A percentile compares a stretch with the other conserved stretches of the same genome.
Evolutionary conservation across 2,329 filamentous ascomycete species (phyloP).

Genomic region (Arthrobotrys conoides): DNA sequence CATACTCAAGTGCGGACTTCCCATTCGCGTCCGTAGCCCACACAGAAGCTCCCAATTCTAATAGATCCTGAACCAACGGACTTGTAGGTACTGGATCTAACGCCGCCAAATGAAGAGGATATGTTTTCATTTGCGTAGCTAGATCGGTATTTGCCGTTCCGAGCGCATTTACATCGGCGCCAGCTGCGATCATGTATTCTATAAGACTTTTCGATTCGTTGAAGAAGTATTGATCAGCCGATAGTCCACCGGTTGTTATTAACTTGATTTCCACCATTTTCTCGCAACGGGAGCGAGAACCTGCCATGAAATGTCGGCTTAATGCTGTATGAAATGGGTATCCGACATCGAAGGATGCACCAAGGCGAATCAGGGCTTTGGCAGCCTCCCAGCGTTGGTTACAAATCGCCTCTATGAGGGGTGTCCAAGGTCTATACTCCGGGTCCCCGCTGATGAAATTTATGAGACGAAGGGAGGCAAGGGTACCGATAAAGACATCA

Average conservation of each 20-base stretch:
- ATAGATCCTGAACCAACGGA: background rate
- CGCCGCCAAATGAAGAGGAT: slow-evolving; percentile 39
- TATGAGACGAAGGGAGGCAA: slow-evolving; percentile 33
- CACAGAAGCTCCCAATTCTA: slow-evolving; percentile 9
- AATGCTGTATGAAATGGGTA: slow-evolving; percentile 40
- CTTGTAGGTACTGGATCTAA: background rate
- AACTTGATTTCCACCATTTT: background rate
- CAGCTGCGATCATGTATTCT: slow-evolving; percentile 20
- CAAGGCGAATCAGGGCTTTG: slow-evolving; percentile 33
- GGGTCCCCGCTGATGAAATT: slow-evolving; percentile 42
- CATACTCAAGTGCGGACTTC: slow-evolving; percentile 32
- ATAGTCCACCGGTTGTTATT: background rate
- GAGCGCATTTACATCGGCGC: background rate
- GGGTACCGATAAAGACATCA: slow-evolving; percentile 23
- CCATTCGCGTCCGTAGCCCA: slow-evolving; percentile 37
- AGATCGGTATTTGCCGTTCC: slow-evolving; percentile 35
- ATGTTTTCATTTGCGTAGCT: slow-evolving; percentile 22
- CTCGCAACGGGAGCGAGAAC: slow-evolving; percentile 14
- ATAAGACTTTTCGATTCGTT: slow-evolving; percentile 11
- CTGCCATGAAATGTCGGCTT: slow-evolving; percentile 31
- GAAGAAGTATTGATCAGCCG: slow-evolving; percentile 14
- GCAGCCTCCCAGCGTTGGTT: slow-evolving; percentile 41
- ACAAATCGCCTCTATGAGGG: slow-evolving; percentile 36
- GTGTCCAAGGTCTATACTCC: slow-evolving; percentile 43
- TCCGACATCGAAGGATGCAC: slow-evolving; percentile 29